Percentiles rank a stretch among this genome's conserved stretches.
Evolutionary conservation across 306 rosid genomes (phyloP).

Genomic region (Vigna hirtella): DNA sequence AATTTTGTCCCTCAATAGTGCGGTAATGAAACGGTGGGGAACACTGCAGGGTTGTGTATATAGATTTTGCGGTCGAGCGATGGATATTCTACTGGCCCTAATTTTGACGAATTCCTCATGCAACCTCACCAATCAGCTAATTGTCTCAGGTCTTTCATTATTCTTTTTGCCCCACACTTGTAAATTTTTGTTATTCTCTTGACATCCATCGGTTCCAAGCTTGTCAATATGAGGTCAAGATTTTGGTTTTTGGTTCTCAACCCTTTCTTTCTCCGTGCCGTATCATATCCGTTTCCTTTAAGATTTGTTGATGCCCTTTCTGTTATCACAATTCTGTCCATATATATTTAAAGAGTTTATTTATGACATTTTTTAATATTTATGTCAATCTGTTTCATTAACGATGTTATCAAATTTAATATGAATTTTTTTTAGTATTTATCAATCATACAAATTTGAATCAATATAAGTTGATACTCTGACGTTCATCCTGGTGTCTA

Average conservation of each 20-base stretch:
- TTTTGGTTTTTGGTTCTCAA: slow-evolving; percentile 43
- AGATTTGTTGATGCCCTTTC: too few species aligned
- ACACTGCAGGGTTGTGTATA: slow-evolving; percentile 73
- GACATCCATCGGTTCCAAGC: slow-evolving; percentile 38
- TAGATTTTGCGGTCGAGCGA: slow-evolving; percentile 69
- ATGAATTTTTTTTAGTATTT: too few species aligned
- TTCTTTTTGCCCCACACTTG: slow-evolving; percentile 44
- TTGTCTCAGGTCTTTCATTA: slow-evolving; percentile 35
- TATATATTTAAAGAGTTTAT: too few species aligned
- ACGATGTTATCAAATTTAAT: too few species aligned
- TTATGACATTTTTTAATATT: too few species aligned
- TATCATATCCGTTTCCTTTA: too few species aligned
- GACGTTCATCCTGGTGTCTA: too few species aligned
- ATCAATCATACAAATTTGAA: too few species aligned
- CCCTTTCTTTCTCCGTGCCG: not conserved
- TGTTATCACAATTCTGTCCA: too few species aligned
- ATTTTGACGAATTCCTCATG: slow-evolving; percentile 44
- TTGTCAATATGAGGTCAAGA: slow-evolving; percentile 42
- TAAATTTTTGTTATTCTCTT: slow-evolving; percentile 43
- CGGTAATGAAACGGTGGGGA: slow-evolving; percentile 11
- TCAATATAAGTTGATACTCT: too few species aligned
- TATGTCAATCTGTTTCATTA: too few species aligned
- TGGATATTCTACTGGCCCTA: slow-evolving; percentile 35
- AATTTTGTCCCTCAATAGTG: not conserved
- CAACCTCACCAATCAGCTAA: slow-evolving; percentile 42